Conservation (phyloP, 441 rosid species). For the Manihot esculenta region DNA sequence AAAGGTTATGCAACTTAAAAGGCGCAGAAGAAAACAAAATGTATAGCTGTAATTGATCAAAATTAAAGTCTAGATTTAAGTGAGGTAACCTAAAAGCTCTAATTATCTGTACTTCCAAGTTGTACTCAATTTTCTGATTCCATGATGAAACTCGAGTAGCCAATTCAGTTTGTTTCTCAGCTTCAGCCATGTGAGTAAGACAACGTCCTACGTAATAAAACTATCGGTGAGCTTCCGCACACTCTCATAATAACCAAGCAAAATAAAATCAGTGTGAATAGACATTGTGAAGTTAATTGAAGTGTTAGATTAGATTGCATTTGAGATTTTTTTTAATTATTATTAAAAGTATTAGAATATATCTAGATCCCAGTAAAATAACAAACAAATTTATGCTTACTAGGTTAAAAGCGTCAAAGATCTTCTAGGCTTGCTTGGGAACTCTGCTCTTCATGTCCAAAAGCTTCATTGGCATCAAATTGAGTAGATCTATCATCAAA, state of each 20-base stretch:
- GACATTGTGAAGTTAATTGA: neutral
- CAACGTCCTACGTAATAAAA: constrained; percentile 65
- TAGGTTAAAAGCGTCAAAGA: constrained; percentile 88
- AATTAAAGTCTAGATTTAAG: neutral
- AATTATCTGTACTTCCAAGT: constrained; percentile 85
- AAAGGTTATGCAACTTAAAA: constrained; percentile 17
- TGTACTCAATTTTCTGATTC: constrained; percentile 89
- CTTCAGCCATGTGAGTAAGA: constrained; percentile 92
- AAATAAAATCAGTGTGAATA: neutral
- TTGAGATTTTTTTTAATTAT: neutral
- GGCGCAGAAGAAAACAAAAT: neutral
- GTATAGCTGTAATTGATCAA: neutral
- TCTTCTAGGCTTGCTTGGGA: constrained; percentile 83
- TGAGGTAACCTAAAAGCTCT: neutral
- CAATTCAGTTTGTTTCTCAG: constrained; percentile 83
- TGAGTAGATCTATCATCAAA: constrained; percentile 35
- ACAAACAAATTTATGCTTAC: constrained; percentile 42
- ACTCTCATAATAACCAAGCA: neutral
- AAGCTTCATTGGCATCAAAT: constrained; percentile 38
- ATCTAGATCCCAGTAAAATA: neutral
- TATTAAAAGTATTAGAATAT: neutral
- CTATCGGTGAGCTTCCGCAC: constrained; percentile 7
- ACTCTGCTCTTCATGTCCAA: constrained; percentile 39
- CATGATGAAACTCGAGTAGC: constrained; percentile 87
- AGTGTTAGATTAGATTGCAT: neutral